Base-by-base conservation (phyloP, 192 early-diverging fungal species). In the Coemansia sp. region DNA sequence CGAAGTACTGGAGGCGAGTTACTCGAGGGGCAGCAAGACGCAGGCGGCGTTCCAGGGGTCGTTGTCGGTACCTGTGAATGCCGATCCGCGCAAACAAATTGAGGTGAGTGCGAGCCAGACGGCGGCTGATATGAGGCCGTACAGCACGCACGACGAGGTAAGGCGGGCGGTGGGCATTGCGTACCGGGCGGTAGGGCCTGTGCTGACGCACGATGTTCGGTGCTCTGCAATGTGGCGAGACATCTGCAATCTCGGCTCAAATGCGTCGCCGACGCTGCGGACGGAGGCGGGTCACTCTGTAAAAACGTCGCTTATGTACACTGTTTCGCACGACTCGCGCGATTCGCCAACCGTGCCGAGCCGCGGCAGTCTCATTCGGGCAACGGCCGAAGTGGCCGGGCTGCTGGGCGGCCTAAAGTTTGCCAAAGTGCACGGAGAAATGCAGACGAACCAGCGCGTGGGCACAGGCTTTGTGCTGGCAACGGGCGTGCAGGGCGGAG, bases 141-240 rank as follows among this genome's bases (percentile, higher is more conserved):
- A 84, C 59, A 85, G 83, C 53, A 87, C 90, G 23, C 88, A 93
- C 62, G 89, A 93, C 21, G 93, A 96, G 65, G 66, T 89, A 38
- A 47, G 84, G 8, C 83, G 87, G 47, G 86, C 89, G 9, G 57
- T 84, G 46, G 75, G 77, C 8, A 60, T 85, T 34, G 81, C 85
- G 15, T 68, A 69, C 65, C 47, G 38, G 0, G 60, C 58, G 0
- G 7, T 8, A 7, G 31, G 31, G 21, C 47, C 54, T 1, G 14
- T 50, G 14, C 5, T 17, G 8, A n/a, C 50, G 12, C 91, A 94
- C 59, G 87, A 92, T 56, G 58, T 94, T 38, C 71, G 68, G 31
- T 93, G 92, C 67, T 75, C 85, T 49, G 74, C 84, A 8, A 68
- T 85, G 5, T 98, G 96, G 96, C 87, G 96, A 54, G 85, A 88